A percentile compares a stretch with the other conserved stretches of the same genome.
Conservation (phyloP, 164 flowering plant species). For the Vitis amurensis region DNA sequence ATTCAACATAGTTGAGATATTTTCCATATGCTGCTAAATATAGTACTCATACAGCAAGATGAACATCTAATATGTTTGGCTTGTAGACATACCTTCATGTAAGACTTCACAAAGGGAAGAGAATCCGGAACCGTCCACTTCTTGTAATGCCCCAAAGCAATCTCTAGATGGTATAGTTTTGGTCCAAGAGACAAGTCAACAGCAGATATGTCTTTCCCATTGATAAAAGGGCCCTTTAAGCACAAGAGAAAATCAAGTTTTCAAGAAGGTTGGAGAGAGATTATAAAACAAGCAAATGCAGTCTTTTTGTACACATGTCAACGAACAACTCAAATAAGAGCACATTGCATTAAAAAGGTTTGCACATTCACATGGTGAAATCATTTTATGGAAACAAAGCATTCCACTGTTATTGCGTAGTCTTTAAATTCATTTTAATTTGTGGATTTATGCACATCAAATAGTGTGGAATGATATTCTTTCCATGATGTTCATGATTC, state of each 20-base stretch:
- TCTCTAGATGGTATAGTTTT: slow-evolving; percentile 88
- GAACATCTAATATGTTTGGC: not conserved
- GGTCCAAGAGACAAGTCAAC: slow-evolving; percentile 90
- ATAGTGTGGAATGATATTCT: no score
- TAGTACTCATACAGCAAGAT: not conserved
- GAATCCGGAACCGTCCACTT: slow-evolving; percentile 90
- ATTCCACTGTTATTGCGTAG: no score
- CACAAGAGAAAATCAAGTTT: not conserved
- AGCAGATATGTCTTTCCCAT: slow-evolving; percentile 76
- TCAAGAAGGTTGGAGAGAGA: not conserved
- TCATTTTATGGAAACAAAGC: no score
- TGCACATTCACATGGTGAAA: not conserved
- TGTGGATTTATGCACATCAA: no score
- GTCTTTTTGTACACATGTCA: not conserved
- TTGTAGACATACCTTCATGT: slow-evolving; percentile 74
- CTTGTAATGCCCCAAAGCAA: slow-evolving; percentile 86
- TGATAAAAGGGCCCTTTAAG: slow-evolving; percentile 85
- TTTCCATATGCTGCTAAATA: no score
- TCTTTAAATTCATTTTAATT: no score
- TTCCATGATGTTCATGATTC: no score
- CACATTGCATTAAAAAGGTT: not conserved
- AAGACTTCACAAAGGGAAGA: slow-evolving; percentile 68
- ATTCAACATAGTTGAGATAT: not conserved
- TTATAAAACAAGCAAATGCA: not conserved
- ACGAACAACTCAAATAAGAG: not conserved